Conservation (phyloP, 2,329 filamentous ascomycete genomes). For the Taxawa tesnikishii region DNA sequence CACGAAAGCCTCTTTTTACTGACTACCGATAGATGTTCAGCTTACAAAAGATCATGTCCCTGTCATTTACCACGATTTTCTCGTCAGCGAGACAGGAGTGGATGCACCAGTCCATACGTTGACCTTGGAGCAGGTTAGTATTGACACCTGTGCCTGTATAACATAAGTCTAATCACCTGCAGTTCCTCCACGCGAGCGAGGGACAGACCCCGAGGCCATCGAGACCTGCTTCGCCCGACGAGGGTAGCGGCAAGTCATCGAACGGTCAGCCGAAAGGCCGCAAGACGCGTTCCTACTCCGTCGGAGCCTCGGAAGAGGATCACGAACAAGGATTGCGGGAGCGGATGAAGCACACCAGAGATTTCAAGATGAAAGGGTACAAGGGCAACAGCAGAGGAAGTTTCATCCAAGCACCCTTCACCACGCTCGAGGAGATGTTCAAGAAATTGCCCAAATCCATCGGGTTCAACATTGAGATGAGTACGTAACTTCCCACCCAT, state of each 20-base stretch:
- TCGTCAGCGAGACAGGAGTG: constrained; percentile 94
- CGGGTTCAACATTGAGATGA: constrained; percentile 98
- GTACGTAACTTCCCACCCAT: constrained; percentile 22
- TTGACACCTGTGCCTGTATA: too few species aligned
- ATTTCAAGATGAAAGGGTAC: constrained; percentile 89
- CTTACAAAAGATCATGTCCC: constrained; percentile 97
- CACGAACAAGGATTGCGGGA: constrained; percentile 51
- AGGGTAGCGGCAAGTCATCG: constrained; percentile 5
- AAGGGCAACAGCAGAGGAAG: constrained; percentile 90
- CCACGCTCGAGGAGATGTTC: constrained; percentile 89
- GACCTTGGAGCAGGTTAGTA: constrained; percentile 85
- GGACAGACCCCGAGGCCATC: constrained; percentile 34
- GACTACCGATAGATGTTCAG: constrained; percentile 91
- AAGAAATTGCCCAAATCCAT: constrained; percentile 67
- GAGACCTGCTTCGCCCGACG: constrained; percentile 32
- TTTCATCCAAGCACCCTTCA: constrained; percentile 92
- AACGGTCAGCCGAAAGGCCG: constrained; percentile 14
- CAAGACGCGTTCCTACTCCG: constrained; percentile 44
- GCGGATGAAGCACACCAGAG: constrained; percentile 92
- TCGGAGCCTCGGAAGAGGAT: constrained; percentile 38
- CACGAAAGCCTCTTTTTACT: too few species aligned
- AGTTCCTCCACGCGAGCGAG: constrained; percentile 81
- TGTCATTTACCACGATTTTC: constrained; percentile 96
- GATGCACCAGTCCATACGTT: constrained; percentile 93
- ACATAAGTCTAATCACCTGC: too few species aligned